Evolutionary conservation across 2,329 filamentous ascomycete genomes (phyloP).

Genomic region (Claviceps africana): DNA sequence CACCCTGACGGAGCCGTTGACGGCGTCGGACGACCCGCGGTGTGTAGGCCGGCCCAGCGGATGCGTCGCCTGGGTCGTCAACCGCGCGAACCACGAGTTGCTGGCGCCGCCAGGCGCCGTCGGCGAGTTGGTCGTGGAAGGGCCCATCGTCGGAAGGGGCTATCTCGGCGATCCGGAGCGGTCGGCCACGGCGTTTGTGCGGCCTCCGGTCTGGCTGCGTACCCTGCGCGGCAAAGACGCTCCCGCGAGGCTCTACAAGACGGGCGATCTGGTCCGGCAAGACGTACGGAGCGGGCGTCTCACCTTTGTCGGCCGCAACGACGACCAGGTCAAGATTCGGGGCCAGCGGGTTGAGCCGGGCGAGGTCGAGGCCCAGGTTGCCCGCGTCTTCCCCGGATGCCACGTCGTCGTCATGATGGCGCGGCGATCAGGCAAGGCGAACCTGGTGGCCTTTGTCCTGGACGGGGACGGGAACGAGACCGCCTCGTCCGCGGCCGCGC

Average conservation of each 20-base stretch:
- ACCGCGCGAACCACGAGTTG: slow-evolving; percentile 1
- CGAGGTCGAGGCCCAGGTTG: not conserved
- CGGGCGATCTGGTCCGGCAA: not conserved
- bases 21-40: slow-evolving; percentile 4
- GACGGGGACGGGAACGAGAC: not conserved
- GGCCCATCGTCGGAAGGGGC: slow-evolving; percentile 9
- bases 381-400: not conserved
- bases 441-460: not conserved
- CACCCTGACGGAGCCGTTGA: slow-evolving; percentile 6
- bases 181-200: slow-evolving; percentile 5
- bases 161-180: slow-evolving; percentile 7
- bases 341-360: not conserved
- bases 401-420: not conserved
- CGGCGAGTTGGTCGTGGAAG: slow-evolving; percentile 10
- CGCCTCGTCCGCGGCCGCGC: not conserved
- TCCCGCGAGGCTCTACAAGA: not conserved
- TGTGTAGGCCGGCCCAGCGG: slow-evolving; percentile 8
- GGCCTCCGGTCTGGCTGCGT: not conserved
- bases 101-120: slow-evolving; percentile 9
- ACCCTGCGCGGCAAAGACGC: not conserved
- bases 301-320: not conserved
- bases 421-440: not conserved
- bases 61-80: slow-evolving; percentile 8
- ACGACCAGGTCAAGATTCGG: slow-evolving; percentile 1
- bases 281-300: not conserved